Evolutionary conservation across 306 rosid species (phyloP).

Genomic region (Macrotyloma uniflorum): DNA sequence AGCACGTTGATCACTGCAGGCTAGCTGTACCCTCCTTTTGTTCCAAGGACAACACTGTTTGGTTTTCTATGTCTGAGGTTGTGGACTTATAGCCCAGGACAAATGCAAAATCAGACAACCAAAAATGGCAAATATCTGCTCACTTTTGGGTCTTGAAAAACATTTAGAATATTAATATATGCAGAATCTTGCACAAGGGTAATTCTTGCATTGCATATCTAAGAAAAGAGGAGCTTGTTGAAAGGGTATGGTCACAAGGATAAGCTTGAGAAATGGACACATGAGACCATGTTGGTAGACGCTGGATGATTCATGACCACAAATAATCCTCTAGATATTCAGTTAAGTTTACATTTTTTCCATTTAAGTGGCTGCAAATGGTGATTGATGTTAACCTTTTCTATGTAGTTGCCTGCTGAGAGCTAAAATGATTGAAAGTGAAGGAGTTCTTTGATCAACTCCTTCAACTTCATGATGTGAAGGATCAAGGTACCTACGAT

Average conservation of each 20-base stretch:
- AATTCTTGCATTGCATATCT: not conserved
- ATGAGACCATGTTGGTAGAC: slow-evolving; percentile 32
- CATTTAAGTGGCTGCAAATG: slow-evolving; percentile 11
- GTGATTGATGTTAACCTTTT: slow-evolving; percentile 27
- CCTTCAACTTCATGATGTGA: slow-evolving; percentile 32
- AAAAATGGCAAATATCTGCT: slow-evolving; percentile 33
- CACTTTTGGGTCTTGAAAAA: slow-evolving; percentile 4
- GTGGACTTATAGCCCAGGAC: slow-evolving; percentile 26
- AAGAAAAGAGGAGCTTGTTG: slow-evolving; percentile 26
- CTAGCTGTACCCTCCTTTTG: slow-evolving; percentile 30
- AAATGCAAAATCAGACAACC: slow-evolving; percentile 37
- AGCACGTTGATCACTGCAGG: slow-evolving; percentile 39
- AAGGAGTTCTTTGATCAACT: not conserved
- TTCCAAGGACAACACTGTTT: slow-evolving; percentile 31
- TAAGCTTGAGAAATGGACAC: slow-evolving; percentile 21
- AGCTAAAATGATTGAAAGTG: slow-evolving; percentile 16
- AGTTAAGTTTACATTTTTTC: not conserved
- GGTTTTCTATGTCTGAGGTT: slow-evolving; percentile 44
- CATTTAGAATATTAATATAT: not conserved
- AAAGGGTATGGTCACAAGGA: slow-evolving; percentile 38
- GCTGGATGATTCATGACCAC: slow-evolving; percentile 37
- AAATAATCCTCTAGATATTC: slow-evolving; percentile 20
- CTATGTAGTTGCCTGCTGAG: slow-evolving; percentile 27
- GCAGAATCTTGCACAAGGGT: not conserved
- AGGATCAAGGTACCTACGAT: slow-evolving; percentile 16